phyloP scores from a whole-genome alignment of 129 eudicot genomes.

The Flaveria linearis region DNA sequence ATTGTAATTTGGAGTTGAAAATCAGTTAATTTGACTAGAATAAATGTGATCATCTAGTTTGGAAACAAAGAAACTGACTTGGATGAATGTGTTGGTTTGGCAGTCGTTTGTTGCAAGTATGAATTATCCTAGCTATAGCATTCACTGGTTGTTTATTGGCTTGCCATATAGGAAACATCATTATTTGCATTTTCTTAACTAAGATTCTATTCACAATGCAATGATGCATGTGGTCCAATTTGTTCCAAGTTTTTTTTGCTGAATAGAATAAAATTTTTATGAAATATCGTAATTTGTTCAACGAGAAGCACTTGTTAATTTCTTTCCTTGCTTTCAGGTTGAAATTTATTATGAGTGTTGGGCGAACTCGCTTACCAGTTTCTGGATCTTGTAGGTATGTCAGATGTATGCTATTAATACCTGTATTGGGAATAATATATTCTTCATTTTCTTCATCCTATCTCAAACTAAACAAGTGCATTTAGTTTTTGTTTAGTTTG shows the following conservation, averaged over 20 bases:
- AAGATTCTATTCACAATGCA: background rate
- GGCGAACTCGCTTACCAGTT: constrained; percentile 23
- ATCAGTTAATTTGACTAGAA: background rate
- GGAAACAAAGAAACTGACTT: background rate
- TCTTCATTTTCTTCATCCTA: background rate
- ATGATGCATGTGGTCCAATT: background rate
- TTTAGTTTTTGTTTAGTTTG: constrained; percentile 5
- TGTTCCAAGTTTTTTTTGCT: background rate
- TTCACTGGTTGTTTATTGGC: background rate
- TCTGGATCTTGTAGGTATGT: constrained; percentile 38
- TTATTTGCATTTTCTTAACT: background rate
- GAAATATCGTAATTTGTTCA: background rate
- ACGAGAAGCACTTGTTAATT: background rate
- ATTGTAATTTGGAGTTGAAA: background rate
- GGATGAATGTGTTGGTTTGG: background rate
- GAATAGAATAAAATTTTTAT: background rate
- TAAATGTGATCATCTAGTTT: background rate
- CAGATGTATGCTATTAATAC: background rate
- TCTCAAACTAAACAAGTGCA: background rate
- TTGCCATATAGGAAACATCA: background rate
- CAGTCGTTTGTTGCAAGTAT: background rate
- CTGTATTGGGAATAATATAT: background rate
- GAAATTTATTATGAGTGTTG: constrained; percentile 40
- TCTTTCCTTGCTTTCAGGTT: constrained; percentile 26
- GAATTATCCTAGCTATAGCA: background rate